Evolutionary conservation across 306 rosid genomes (phyloP).

Genomic region (Arachis stenosperma): DNA sequence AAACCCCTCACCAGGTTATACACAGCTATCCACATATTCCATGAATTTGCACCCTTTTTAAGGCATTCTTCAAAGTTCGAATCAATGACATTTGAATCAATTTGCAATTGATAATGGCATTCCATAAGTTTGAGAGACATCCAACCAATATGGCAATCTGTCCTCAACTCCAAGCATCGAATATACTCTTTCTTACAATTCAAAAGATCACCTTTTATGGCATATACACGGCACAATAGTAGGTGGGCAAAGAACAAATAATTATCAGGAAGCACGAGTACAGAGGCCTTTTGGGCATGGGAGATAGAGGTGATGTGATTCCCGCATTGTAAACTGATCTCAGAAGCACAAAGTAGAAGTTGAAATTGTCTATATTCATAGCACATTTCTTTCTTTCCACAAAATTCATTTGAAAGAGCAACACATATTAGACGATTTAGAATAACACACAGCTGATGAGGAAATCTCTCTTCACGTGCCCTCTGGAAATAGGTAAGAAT

Average conservation of each 20-base stretch:
- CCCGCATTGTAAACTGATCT: constrained; percentile 79
- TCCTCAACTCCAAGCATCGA: constrained; percentile 73
- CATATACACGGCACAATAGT: constrained; percentile 75
- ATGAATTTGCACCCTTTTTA: constrained; percentile 47
- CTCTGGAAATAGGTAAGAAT: constrained; percentile 77
- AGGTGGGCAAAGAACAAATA: constrained; percentile 80
- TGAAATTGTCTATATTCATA: constrained; percentile 69
- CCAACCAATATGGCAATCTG: constrained; percentile 80
- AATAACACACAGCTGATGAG: constrained; percentile 60
- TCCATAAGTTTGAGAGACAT: constrained; percentile 79
- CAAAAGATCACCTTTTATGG: constrained; percentile 57
- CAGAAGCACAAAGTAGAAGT: constrained; percentile 89
- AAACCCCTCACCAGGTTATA: constrained; percentile 69
- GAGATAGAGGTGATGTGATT: constrained; percentile 57
- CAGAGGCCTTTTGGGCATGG: constrained; percentile 71
- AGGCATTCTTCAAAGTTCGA: constrained; percentile 53
- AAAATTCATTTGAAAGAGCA: constrained; percentile 65
- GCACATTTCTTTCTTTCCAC: constrained; percentile 45
- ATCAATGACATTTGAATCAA: constrained; percentile 53
- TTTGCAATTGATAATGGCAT: constrained; percentile 52
- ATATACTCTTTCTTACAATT: constrained; percentile 63
- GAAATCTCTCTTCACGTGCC: constrained; percentile 95
- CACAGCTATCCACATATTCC: constrained; percentile 62
- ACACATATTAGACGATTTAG: constrained; percentile 64
- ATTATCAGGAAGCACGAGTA: constrained; percentile 61